A percentile compares a stretch with the other conserved stretches of the same genome.
Evolutionary conservation across 352 stramenopile genomes (phyloP).

Genomic region (Elongisporangium anandrum): DNA sequence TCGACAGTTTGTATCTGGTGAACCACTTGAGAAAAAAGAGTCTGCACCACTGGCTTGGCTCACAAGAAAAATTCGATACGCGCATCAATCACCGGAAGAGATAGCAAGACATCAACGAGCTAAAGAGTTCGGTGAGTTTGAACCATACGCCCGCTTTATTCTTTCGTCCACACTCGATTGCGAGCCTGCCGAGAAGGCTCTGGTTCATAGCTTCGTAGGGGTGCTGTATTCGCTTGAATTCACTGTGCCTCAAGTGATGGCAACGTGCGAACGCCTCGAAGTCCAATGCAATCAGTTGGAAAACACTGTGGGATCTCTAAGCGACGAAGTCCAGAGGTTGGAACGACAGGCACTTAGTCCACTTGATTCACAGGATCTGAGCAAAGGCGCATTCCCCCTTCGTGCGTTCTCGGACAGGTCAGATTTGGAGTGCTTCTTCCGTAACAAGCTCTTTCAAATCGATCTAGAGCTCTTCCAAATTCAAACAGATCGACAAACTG

Average conservation of each 20-base stretch:
- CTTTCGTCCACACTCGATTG: conserved; percentile 44
- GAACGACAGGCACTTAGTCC: not conserved
- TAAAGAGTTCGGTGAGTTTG: conserved; percentile 31
- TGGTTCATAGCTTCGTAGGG: conserved; percentile 56
- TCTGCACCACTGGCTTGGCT: not conserved
- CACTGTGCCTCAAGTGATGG: conserved; percentile 21
- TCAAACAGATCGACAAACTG: not conserved
- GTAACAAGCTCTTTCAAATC: conserved; percentile 34
- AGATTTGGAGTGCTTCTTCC: conserved; percentile 50
- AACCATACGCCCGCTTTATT: conserved; percentile 42
- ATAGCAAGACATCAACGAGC: conserved; percentile 3
- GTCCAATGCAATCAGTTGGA: conserved; percentile 24
- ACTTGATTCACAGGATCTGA: not conserved
- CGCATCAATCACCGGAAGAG: conserved; percentile 7
- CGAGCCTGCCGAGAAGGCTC: conserved; percentile 29
- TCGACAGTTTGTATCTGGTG: not conserved
- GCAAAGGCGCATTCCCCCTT: conserved; percentile 3
- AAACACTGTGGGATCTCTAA: not conserved
- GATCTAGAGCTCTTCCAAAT: conserved; percentile 18
- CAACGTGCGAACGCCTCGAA: conserved; percentile 32
- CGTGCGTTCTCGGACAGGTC: conserved; percentile 36
- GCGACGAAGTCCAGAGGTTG: not conserved
- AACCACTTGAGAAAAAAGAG: not conserved
- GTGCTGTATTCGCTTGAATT: conserved; percentile 54
- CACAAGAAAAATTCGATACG: conserved; percentile 2